Evolutionary conservation across 345 rosid species (phyloP).

Genomic region (Physaria fendleri): DNA sequence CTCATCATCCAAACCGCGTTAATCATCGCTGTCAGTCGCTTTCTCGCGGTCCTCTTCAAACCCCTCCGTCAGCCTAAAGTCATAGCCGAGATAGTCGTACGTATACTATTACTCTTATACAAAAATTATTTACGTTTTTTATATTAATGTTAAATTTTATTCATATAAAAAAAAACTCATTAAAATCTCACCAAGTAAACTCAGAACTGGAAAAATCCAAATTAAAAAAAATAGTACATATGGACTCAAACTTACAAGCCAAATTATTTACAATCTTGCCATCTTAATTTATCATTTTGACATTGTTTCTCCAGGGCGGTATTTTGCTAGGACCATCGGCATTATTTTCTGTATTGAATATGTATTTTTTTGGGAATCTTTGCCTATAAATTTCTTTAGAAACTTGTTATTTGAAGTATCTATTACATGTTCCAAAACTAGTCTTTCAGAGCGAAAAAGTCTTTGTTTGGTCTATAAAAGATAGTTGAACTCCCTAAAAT

Average conservation of each 20-base stretch:
- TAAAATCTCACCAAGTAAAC: no score
- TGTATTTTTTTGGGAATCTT: no score
- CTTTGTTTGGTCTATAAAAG: not conserved
- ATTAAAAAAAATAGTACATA: no score
- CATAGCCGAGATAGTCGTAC: not conserved
- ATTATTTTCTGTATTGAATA: no score
- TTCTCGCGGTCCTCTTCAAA: not conserved
- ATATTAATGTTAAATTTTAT: no score
- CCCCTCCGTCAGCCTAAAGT: not conserved
- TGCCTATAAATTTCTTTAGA: constrained; percentile 23
- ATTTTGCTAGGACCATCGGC: constrained; percentile 78
- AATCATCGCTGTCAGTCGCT: not conserved
- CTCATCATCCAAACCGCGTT: not conserved
- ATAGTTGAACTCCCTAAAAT: not conserved
- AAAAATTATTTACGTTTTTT: no score
- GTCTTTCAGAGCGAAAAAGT: no score
- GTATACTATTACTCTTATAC: no score
- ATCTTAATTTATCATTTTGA: not conserved
- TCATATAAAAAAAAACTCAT: no score
- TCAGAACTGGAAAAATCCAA: no score
- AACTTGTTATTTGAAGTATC: not conserved
- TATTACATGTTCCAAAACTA: constrained; percentile 11
- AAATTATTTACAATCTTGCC: constrained; percentile 7
- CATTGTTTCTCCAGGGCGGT: constrained; percentile 53
- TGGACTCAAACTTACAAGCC: not conserved